These are phyloP conservation scores for Chaetomiaceae sp. DNA, from an alignment of 2,329 filamentous ascomycete species.

Conservation along the genomic window DNA sequence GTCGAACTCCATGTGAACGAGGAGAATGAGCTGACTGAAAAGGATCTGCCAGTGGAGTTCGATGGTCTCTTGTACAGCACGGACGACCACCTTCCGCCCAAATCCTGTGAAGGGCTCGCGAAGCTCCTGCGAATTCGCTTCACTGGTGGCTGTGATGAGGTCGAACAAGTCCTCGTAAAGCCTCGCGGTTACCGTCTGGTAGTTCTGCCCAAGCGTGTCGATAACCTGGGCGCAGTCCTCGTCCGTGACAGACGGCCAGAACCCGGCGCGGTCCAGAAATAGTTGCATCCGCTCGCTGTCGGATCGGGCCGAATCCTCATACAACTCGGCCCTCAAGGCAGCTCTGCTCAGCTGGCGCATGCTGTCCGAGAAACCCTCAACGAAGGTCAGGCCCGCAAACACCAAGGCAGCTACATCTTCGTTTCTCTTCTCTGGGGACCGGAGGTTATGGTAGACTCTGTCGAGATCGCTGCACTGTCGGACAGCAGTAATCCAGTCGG, in stretches of 20 bases:
- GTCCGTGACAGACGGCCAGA: conserved; percentile 73
- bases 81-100: conserved; percentile 67
- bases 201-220: conserved; percentile 60
- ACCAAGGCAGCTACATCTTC: conserved; percentile 57
- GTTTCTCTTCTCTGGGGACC: conserved; percentile 45
- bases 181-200: conserved; percentile 49
- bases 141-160: conserved; percentile 40
- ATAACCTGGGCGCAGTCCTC: conserved; percentile 70
- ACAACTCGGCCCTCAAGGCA: conserved; percentile 65
- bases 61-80: conserved; percentile 72
- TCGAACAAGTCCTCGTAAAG: conserved; percentile 49
- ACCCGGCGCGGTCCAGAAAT: conserved; percentile 72
- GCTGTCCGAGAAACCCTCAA: conserved; percentile 62
- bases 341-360: conserved; percentile 62
- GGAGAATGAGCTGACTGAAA: conserved; percentile 73
- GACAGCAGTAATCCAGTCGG: conserved; percentile 73
- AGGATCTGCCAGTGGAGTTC: conserved; percentile 67
- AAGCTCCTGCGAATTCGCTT: conserved; percentile 40
- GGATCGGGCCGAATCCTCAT: conserved; percentile 63
- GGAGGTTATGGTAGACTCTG: conserved; percentile 62
- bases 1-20: conserved; percentile 82
- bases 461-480: conserved; percentile 76
- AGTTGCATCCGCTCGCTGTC: conserved; percentile 68
- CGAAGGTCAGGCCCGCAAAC: conserved; percentile 62
- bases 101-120: conserved; percentile 61